Evolutionary conservation across 2,329 filamentous ascomycete species (phyloP).

Genomic region (Sphaerulina musiva): DNA sequence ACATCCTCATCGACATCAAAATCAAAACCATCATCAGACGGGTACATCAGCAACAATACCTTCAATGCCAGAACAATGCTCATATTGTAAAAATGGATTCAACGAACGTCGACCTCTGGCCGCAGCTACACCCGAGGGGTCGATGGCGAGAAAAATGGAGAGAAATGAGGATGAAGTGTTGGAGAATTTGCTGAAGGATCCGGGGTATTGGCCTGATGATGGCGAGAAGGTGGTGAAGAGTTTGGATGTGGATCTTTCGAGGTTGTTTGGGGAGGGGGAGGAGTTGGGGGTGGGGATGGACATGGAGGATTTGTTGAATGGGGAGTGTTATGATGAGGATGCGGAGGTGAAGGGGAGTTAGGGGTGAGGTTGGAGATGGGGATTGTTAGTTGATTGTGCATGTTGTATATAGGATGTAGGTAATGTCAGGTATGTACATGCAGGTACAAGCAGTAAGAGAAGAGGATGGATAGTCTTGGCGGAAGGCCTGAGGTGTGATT

Average conservation of each 20-base stretch:
- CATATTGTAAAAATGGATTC: slow-evolving; percentile 27
- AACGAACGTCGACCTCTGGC: slow-evolving; percentile 14
- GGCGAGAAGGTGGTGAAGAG: slow-evolving; percentile 3
- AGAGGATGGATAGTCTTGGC: background rate
- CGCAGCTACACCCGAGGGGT: slow-evolving; percentile 3
- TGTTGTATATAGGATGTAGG: too few species aligned
- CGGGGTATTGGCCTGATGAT: slow-evolving; percentile 11
- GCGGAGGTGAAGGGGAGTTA: background rate
- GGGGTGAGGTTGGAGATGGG: background rate
- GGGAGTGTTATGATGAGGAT: background rate
- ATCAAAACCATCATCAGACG: too few species aligned
- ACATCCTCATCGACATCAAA: too few species aligned
- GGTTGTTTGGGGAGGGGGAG: background rate
- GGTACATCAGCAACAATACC: slow-evolving; percentile 6
- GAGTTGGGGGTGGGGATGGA: background rate
- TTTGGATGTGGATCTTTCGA: background rate
- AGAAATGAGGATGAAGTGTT: slow-evolving; percentile 9
- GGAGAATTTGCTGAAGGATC: slow-evolving; percentile 11
- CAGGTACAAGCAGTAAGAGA: background rate
- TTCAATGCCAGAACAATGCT: slow-evolving; percentile 24
- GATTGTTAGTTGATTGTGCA: too few species aligned
- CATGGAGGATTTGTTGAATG: slow-evolving; percentile 1
- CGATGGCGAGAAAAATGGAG: slow-evolving; percentile 16
- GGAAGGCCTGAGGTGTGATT: background rate
- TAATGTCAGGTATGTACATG: too few species aligned